Conservation (phyloP, 306 rosid species). For the Vigna mungo region DNA sequence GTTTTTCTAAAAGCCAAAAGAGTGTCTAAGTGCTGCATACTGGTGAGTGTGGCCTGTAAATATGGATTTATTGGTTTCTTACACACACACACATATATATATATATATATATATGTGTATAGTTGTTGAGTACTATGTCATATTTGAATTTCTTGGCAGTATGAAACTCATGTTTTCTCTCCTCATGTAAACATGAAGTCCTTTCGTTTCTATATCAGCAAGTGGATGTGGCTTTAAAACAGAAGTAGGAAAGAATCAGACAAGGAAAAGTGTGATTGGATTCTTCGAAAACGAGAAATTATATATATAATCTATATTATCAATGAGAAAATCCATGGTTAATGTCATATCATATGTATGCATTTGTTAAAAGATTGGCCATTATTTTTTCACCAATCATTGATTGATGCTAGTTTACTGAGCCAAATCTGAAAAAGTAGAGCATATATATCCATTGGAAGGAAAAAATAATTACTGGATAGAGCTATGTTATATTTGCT, state of each 20-base stretch:
- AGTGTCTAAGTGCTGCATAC: not conserved
- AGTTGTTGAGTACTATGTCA: not conserved
- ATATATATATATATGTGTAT: not conserved
- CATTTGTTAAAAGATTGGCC: too few species aligned
- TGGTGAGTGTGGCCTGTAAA: conserved; percentile 31
- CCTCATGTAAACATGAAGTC: not conserved
- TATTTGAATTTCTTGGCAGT: not conserved
- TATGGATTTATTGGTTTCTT: conserved; percentile 10
- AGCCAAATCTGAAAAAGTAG: not conserved
- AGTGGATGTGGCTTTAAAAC: not conserved
- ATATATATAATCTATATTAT: not conserved
- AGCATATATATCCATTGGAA: not conserved
- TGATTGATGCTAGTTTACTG: too few species aligned
- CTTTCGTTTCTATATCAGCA: not conserved
- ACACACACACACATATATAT: too few species aligned
- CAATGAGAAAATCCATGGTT: not conserved
- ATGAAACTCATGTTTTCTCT: not conserved
- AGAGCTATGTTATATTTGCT: not conserved
- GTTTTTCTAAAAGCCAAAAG: conserved; percentile 25
- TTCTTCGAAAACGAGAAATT: not conserved
- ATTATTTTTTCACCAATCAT: not conserved
- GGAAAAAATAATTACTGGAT: too few species aligned
- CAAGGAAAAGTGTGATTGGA: not conserved
- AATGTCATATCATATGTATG: not conserved
- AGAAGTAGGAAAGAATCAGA: not conserved